phyloP scores from a whole-genome alignment of 345 rosid species.

The Populus davidiana region DNA sequence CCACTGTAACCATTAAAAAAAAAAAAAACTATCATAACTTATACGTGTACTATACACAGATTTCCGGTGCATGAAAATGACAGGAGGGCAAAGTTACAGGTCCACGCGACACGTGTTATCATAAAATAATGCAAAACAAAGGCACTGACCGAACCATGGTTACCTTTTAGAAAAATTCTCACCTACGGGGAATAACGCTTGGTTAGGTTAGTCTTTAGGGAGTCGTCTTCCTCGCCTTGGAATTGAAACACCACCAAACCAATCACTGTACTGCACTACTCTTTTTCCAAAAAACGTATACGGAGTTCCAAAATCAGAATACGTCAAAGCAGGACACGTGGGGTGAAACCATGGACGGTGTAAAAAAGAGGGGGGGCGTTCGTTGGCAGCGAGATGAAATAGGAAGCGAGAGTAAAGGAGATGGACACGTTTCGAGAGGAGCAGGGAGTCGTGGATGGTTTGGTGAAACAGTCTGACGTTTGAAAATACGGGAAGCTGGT shows the following conservation, averaged over 20 bases:
- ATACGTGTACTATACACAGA: not conserved
- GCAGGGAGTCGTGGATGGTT: not conserved
- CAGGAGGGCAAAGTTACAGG: slow-evolving; percentile 7
- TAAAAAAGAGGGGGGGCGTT: not conserved
- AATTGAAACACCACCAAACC: not conserved
- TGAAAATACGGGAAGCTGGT: not conserved
- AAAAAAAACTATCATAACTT: no score
- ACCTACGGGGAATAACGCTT: not conserved
- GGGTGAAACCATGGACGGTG: not conserved
- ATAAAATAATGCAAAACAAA: not conserved
- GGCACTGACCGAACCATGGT: not conserved
- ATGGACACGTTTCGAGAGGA: not conserved
- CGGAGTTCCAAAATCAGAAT: no score
- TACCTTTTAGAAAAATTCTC: not conserved
- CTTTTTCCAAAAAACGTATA: not conserved
- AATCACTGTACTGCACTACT: not conserved
- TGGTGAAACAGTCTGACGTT: not conserved
- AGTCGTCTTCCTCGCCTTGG: not conserved
- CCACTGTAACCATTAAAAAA: no score
- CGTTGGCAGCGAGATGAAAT: not conserved
- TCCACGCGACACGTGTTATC: slow-evolving; percentile 10
- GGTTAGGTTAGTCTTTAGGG: not conserved
- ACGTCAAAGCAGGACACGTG: not conserved
- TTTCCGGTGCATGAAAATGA: slow-evolving; percentile 22
- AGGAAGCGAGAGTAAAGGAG: not conserved